Evolutionary conservation across 2,329 filamentous ascomycete genomes (phyloP).

Genomic region (Pseudogymnoascus sp.): DNA sequence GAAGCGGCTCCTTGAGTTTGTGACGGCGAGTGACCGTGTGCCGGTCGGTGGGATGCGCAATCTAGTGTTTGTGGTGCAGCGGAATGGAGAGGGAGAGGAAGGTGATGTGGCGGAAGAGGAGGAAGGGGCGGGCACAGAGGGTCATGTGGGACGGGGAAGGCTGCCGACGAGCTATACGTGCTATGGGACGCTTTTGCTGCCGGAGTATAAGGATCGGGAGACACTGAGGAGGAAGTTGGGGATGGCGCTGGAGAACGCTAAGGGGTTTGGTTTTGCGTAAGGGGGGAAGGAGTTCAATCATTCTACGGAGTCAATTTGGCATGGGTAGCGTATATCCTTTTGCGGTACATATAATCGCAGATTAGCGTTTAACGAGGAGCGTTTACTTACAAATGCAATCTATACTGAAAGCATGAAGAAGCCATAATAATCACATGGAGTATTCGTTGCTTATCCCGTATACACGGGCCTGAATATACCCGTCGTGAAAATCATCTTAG

Average conservation of each 20-base stretch:
- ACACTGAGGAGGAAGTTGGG: conserved; percentile 65
- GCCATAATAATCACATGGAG: neutral
- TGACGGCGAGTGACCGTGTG: conserved; percentile 84
- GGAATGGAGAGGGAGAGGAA: conserved; percentile 57
- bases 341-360: neutral
- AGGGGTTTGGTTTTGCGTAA: conserved; percentile 79
- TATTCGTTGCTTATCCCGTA: neutral
- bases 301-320: neutral
- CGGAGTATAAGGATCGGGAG: conserved; percentile 66
- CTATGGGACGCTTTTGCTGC: conserved; percentile 79
- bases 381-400: neutral
- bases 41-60: conserved; percentile 79
- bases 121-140: neutral
- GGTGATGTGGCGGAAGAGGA: conserved; percentile 23
- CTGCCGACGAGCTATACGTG: conserved; percentile 83
- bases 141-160: conserved; percentile 18
- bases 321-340: conserved; percentile 4
- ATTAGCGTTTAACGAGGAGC: neutral
- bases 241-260: conserved; percentile 81
- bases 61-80: conserved; percentile 75
- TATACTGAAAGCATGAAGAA: neutral
- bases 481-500: neutral
- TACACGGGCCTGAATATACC: neutral
- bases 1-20: conserved; percentile 77
- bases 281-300: neutral